phyloP scores from a whole-genome alignment of 169 alveolate species.

The Plasmodium cynomolgi region DNA sequence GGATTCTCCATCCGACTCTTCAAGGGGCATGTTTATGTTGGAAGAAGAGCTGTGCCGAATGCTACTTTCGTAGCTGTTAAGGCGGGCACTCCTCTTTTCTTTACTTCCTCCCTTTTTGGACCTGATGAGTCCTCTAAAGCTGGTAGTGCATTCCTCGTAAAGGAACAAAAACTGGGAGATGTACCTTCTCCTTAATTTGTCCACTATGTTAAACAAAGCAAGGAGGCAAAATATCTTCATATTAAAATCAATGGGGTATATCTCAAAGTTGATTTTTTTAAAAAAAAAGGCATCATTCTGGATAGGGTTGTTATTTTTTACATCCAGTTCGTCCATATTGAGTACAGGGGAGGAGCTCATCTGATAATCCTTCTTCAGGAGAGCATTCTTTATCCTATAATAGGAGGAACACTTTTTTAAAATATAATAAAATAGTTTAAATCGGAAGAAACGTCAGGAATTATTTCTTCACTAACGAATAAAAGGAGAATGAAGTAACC shows the following conservation, averaged over 20 bases:
- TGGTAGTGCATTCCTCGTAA: conserved; percentile 17
- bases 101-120: neutral
- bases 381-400: conserved; percentile 8
- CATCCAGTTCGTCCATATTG: neutral
- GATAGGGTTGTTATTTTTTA: neutral
- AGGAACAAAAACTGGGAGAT: conserved; percentile 20
- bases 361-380: neutral
- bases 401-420: conserved; percentile 41
- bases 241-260: conserved; percentile 45
- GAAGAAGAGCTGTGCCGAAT: neutral
- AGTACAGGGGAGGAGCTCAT: neutral
- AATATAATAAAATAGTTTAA: conserved; percentile 5
- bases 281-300: conserved; percentile 8
- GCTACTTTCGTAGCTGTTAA: neutral
- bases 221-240: conserved; percentile 57
- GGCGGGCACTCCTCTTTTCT: neutral
- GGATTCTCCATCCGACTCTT: neutral
- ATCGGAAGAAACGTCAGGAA: conserved; percentile 13
- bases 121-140: conserved; percentile 28
- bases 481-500: conserved; percentile 56
- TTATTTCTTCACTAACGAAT: conserved; percentile 26
- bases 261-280: conserved; percentile 20
- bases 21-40: neutral
- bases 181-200: conserved; percentile 27
- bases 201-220: conserved; percentile 48